A percentile compares a stretch with the other conserved stretches of the same genome.
Conservation (phyloP, 768 basidiomycete species). For the Suillus cothurnatus region DNA sequence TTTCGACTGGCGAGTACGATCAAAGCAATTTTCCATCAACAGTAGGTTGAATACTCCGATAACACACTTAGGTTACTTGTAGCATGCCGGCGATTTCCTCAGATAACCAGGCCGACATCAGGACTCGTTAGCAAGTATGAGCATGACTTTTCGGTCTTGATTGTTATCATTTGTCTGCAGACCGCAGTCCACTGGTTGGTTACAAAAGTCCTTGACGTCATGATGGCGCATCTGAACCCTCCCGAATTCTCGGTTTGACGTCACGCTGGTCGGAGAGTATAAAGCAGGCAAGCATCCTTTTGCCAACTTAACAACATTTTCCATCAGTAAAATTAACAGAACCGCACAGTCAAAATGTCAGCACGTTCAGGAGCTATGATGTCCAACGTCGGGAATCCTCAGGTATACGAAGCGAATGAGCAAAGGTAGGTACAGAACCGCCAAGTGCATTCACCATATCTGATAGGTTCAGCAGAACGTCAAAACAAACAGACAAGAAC, state of each 20-base stretch:
- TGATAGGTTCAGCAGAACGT: constrained; percentile 19
- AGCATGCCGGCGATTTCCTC: neutral
- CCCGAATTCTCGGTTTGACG: constrained; percentile 1
- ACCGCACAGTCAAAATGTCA: constrained; percentile 9
- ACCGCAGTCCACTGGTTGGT: neutral
- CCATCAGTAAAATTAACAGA: neutral
- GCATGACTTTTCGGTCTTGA: neutral
- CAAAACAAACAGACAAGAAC: constrained; percentile 25
- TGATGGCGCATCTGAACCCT: neutral
- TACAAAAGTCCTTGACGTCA: neutral
- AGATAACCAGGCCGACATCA: neutral
- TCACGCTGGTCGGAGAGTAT: neutral
- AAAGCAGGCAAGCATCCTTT: neutral
- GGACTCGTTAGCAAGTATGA: neutral
- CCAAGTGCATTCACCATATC: constrained; percentile 6
- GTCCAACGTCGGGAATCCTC: constrained; percentile 52
- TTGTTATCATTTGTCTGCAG: neutral
- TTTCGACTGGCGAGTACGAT: neutral
- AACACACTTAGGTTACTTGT: neutral
- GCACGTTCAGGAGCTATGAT: constrained; percentile 43
- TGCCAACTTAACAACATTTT: neutral
- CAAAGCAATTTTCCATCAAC: neutral
- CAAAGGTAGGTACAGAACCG: constrained; percentile 41
- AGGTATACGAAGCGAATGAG: constrained; percentile 49
- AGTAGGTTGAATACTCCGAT: neutral